A percentile compares a stretch with the other conserved stretches of the same genome.
Conservation (phyloP, 1,284 basidiomycete species). For the Rhizopogon hawkerae region DNA sequence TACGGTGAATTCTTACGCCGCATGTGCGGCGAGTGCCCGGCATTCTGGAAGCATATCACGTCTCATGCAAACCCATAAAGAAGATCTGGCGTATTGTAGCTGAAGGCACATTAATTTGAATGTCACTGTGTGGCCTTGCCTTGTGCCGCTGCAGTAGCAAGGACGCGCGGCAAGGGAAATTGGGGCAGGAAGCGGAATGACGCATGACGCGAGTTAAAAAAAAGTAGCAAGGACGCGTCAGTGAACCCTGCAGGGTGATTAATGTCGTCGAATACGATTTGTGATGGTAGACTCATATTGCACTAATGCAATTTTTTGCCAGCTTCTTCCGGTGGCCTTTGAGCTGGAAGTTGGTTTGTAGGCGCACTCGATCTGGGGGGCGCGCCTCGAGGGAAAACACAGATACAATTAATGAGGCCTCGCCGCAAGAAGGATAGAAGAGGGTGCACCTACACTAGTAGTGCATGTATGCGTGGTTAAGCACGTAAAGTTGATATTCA, state of each 20-base stretch:
- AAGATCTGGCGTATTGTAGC: background rate
- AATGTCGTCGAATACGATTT: background rate
- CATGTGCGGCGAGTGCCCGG: background rate
- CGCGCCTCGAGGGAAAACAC: background rate
- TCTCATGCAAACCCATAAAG: background rate
- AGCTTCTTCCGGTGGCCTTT: background rate
- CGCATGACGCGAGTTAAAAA: background rate
- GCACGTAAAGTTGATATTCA: background rate
- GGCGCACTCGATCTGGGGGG: background rate
- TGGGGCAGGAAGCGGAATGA: background rate
- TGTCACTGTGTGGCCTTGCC: background rate
- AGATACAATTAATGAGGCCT: too few relatives aligned
- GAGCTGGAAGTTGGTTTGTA: background rate
- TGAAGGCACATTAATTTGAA: background rate
- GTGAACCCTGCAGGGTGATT: background rate
- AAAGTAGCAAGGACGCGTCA: background rate
- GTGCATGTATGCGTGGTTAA: background rate
- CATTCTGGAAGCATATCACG: background rate
- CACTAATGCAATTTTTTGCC: background rate
- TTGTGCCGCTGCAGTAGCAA: background rate
- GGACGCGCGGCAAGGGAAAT: background rate
- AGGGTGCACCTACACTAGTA: background rate
- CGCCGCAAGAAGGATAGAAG: background rate
- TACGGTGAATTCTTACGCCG: background rate
- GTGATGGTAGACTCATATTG: background rate